Conservation (phyloP, 345 rosid genomes). For the Raphanus sativus region DNA sequence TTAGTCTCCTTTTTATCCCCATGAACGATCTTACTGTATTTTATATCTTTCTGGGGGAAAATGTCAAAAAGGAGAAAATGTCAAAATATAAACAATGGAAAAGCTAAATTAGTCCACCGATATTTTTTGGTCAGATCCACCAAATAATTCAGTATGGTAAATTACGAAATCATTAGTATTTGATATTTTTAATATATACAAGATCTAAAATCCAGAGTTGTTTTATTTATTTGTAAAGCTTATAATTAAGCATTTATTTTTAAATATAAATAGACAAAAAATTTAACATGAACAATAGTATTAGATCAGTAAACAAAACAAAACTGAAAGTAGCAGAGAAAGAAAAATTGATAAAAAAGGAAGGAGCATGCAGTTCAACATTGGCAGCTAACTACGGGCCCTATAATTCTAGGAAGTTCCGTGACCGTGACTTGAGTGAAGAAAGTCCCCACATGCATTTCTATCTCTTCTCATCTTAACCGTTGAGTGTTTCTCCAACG, state of each 20-base stretch:
- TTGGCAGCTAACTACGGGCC: not conserved
- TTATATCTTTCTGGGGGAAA: not conserved
- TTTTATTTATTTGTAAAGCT: too few species aligned
- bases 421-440: not conserved
- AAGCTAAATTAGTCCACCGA: not conserved
- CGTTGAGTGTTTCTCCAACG: not conserved
- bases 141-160: not conserved
- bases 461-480: not conserved
- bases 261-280: too few species aligned
- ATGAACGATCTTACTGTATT: not conserved
- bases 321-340: not conserved
- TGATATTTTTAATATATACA: too few species aligned
- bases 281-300: too few species aligned
- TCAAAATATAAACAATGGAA: not conserved
- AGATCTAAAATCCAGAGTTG: not conserved
- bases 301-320: not conserved
- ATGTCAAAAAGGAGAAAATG: conserved; percentile 11
- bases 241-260: not conserved
- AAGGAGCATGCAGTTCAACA: not conserved
- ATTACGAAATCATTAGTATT: too few species aligned
- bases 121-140: not conserved
- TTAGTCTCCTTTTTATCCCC: conserved; percentile 8
- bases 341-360: not conserved
- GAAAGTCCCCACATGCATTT: not conserved
- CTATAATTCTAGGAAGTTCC: not conserved